Percentiles rank a stretch among this genome's conserved stretches.
These are phyloP conservation scores for Gracilaria gracilis DNA, from an alignment of 23 red algal genomes.

Conservation along the genomic window DNA sequence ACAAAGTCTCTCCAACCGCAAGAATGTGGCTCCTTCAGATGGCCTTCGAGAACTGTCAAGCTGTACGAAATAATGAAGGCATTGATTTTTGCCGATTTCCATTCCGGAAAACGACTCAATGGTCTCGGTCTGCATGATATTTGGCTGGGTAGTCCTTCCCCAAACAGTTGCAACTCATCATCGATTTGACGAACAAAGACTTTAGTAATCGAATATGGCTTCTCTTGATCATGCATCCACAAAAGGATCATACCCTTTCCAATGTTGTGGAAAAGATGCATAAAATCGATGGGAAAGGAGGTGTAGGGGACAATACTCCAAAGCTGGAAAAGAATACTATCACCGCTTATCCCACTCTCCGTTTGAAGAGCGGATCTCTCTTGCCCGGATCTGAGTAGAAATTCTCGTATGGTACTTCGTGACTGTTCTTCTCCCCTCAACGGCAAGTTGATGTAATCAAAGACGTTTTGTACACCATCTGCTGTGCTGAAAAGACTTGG, in stretches of 20 bases:
- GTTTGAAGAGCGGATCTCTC: background rate
- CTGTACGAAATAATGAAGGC: slow-evolving; percentile 26
- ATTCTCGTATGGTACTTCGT: background rate
- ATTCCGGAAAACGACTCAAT: slow-evolving; percentile 5
- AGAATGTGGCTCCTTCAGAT: background rate
- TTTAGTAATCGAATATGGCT: slow-evolving; percentile 3
- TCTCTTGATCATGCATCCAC: background rate
- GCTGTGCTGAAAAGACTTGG: background rate
- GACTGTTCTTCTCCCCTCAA: background rate
- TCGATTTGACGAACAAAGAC: too few relatives aligned
- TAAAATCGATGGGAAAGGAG: slow-evolving; percentile 25
- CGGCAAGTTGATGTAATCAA: too few relatives aligned
- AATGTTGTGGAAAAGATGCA: slow-evolving; percentile 34
- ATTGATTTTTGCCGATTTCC: slow-evolving; percentile 13
- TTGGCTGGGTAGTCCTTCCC: background rate
- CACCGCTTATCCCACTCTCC: background rate
- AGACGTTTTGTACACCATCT: too few relatives aligned
- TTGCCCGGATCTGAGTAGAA: background rate
- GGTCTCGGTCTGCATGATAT: background rate
- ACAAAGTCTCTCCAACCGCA: slow-evolving; percentile 3
- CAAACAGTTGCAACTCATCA: too few relatives aligned
- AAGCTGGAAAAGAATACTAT: background rate
- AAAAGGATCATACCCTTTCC: background rate
- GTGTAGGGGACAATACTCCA: background rate
- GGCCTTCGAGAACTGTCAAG: background rate